phyloP scores from a whole-genome alignment of 192 early-diverging fungal species.

The Umbelopsis vinacea region DNA sequence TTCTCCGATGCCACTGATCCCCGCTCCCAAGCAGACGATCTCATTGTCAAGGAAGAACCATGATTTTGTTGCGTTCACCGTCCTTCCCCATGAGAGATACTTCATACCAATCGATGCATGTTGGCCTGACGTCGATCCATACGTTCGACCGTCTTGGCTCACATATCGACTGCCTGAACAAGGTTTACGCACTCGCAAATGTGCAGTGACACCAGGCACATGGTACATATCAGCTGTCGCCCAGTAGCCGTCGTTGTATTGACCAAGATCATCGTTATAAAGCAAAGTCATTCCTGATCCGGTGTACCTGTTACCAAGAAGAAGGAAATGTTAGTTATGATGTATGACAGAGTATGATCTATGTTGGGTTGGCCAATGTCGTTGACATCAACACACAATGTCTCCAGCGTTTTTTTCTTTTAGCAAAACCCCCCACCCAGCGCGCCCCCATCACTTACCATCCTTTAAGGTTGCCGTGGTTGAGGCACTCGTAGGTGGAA shows the following conservation, averaged over 20 bases:
- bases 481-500: conserved; percentile 1
- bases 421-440: too few species aligned
- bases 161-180: conserved; percentile 12
- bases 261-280: conserved; percentile 5
- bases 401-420: too few species aligned
- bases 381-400: too few species aligned
- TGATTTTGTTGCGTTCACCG: not conserved
- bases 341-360: too few species aligned
- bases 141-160: not conserved
- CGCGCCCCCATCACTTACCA: too few species aligned
- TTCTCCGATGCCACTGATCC: not conserved
- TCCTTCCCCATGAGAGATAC: not conserved
- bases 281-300: conserved; percentile 3
- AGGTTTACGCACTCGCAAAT: not conserved
- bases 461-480: conserved; percentile 10
- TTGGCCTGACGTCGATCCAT: not conserved
- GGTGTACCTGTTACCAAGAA: not conserved
- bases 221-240: conserved; percentile 17
- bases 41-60: conserved; percentile 17
- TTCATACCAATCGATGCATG: conserved; percentile 10
- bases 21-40: not conserved
- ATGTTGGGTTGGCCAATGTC: too few species aligned
- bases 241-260: conserved; percentile 15
- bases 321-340: too few species aligned
- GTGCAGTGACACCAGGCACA: not conserved